Evolutionary conservation across 176 grass and related monocot species (phyloP).

Genomic region (Aegilops umbellulata): DNA sequence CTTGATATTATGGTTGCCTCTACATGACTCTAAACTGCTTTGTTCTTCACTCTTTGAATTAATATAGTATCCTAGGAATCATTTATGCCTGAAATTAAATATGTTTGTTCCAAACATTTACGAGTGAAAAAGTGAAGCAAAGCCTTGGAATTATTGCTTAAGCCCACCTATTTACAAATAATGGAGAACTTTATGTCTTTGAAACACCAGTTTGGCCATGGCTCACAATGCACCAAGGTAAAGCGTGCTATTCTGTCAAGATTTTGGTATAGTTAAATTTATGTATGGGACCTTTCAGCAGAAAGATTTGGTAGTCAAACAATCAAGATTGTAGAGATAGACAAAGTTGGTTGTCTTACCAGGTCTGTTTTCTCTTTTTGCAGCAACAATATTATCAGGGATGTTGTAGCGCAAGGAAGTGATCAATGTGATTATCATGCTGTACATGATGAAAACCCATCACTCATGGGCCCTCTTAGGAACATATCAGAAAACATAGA

Average conservation of each 20-base stretch:
- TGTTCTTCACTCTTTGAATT: background rate
- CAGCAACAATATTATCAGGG: constrained; percentile 28
- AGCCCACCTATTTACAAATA: background rate
- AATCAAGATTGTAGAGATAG: background rate
- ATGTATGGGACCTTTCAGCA: background rate
- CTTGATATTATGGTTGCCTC: constrained; percentile 19
- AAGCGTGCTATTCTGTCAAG: background rate
- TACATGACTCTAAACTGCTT: constrained; percentile 29
- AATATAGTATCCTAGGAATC: background rate
- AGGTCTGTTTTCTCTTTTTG: background rate
- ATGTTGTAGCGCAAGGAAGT: constrained; percentile 26
- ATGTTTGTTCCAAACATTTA: background rate
- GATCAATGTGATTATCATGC: constrained; percentile 17
- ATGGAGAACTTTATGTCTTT: background rate
- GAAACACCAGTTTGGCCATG: background rate
- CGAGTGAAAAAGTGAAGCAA: background rate
- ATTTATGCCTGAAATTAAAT: background rate
- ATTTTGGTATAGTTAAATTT: background rate
- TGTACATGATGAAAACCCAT: constrained; percentile 53
- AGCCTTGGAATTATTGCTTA: background rate
- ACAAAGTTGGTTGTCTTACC: background rate
- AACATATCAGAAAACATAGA: constrained; percentile 53
- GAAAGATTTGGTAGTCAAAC: background rate
- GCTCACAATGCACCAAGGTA: background rate
- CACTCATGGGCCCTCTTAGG: constrained; percentile 54